phyloP scores from a whole-genome alignment of 1,139 yeast species.

The Debaryomyces fabryi region DNA sequence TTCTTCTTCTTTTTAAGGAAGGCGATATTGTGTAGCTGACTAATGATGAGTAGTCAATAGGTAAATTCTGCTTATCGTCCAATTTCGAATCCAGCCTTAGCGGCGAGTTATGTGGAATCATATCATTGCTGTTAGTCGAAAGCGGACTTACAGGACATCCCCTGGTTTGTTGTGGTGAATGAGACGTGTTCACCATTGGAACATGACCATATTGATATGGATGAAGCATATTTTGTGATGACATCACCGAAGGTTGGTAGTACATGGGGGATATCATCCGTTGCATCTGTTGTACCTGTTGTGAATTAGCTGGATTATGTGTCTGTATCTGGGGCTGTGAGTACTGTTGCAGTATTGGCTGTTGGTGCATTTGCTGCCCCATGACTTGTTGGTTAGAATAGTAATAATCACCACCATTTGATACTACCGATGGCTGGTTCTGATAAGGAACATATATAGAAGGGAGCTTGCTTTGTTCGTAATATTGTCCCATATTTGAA shows the following conservation, averaged over 20 bases:
- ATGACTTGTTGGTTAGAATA: background rate
- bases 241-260: constrained; percentile 3
- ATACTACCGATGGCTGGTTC: background rate
- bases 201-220: constrained; percentile 1
- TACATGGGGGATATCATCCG: constrained; percentile 2
- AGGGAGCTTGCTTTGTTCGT: constrained; percentile 4
- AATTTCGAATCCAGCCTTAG: background rate
- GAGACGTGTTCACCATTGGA: background rate
- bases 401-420: background rate
- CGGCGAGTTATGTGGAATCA: background rate
- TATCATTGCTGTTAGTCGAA: background rate
- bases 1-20: constrained; percentile 36
- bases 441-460: constrained; percentile 6
- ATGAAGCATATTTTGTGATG: constrained; percentile 5
- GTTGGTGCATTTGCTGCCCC: constrained; percentile 1
- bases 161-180: constrained; percentile 1
- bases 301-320: background rate
- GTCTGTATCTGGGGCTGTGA: constrained; percentile 1
- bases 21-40: constrained; percentile 43
- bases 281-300: constrained; percentile 1
- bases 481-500: background rate
- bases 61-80: constrained; percentile 1
- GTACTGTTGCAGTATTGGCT: background rate
- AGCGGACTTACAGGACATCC: constrained; percentile 5
- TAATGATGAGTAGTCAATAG: constrained; percentile 41